These are phyloP conservation scores for Linnemannia exigua DNA, from an alignment of 192 early-diverging fungal genomes.

Conservation along the genomic window DNA sequence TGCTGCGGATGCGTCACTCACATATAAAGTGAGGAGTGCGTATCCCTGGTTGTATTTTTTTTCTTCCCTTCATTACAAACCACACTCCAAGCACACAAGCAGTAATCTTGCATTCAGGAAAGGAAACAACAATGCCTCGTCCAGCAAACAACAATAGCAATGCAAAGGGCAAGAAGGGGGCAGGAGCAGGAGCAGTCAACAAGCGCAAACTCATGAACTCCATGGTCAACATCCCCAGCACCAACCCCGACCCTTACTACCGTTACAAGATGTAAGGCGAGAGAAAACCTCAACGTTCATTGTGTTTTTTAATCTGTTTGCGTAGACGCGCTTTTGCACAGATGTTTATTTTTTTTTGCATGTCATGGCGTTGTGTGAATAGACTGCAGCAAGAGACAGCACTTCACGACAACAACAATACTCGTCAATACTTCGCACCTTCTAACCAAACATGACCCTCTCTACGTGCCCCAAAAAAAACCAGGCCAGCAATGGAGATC, in stretches of 20 bases:
- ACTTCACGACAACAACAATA: too few species aligned
- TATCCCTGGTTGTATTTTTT: neutral
- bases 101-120: too few species aligned
- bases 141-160: conserved; percentile 23
- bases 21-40: neutral
- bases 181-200: conserved; percentile 13
- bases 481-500: conserved; percentile 51
- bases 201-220: conserved; percentile 58
- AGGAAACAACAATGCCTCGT: conserved; percentile 21
- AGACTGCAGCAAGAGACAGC: too few species aligned
- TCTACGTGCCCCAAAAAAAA: neutral
- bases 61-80: neutral
- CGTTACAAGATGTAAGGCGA: conserved; percentile 58
- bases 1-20: conserved; percentile 4
- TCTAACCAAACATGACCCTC: neutral
- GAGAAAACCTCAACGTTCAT: too few species aligned
- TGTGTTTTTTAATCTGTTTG: too few species aligned
- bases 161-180: conserved; percentile 45
- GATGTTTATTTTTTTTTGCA: neutral
- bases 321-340: too few species aligned
- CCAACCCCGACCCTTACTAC: conserved; percentile 56
- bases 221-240: conserved; percentile 58
- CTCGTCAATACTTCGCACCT: neutral
- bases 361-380: too few species aligned
- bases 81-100: neutral